A percentile compares a stretch with the other conserved stretches of the same genome.
These are phyloP conservation scores for Chloromonas sp. DNA, from an alignment of 163 green algal species.

Conservation along the genomic window DNA sequence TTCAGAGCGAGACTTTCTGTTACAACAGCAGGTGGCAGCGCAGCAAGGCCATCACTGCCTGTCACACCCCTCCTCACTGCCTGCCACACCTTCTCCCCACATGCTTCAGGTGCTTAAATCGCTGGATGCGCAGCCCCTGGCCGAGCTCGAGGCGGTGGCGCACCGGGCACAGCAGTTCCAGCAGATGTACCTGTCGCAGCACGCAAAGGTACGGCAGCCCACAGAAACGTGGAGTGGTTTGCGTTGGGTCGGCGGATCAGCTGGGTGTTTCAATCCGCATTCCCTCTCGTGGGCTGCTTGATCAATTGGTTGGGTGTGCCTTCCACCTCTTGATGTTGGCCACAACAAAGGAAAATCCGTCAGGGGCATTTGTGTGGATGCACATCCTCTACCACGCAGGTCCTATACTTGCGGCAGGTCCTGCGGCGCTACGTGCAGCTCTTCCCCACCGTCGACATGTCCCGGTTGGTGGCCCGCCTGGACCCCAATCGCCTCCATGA, in stretches of 20 bases:
- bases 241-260: not conserved
- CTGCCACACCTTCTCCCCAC: not conserved
- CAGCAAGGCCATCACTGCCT: too few relatives aligned
- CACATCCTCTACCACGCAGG: not conserved
- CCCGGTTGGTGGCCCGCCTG: not conserved
- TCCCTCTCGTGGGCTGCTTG: not conserved
- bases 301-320: not conserved
- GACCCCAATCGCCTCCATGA: not conserved
- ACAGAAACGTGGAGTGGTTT: not conserved
- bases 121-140: not conserved
- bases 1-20: too few relatives aligned
- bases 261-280: not conserved
- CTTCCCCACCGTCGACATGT: not conserved
- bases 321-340: not conserved
- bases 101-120: constrained; percentile 11
- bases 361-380: not conserved
- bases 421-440: not conserved
- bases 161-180: constrained; percentile 17
- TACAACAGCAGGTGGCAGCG: too few relatives aligned
- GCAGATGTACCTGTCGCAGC: constrained; percentile 21
- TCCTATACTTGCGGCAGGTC: not conserved
- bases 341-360: not conserved
- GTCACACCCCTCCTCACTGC: too few relatives aligned
- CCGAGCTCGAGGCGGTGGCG: constrained; percentile 7
- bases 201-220: constrained; percentile 3